These are phyloP conservation scores for Pterocarpus santalinus DNA, from an alignment of 306 rosid species.

Conservation along the genomic window DNA sequence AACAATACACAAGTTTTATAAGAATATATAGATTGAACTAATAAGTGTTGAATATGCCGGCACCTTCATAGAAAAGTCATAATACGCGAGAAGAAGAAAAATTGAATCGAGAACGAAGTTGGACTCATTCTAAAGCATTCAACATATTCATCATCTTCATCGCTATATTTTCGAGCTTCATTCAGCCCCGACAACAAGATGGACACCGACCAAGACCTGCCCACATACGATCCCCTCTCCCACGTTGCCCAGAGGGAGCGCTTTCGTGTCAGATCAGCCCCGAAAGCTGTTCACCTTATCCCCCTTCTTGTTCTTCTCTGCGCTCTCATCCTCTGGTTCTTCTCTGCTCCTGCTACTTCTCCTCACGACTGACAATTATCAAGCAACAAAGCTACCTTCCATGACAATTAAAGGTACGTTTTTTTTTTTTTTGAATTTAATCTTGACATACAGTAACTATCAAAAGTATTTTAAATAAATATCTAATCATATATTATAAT, in stretches of 20 bases:
- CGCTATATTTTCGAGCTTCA: not conserved
- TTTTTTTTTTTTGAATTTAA: too few relatives aligned
- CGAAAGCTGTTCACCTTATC: slow-evolving; percentile 75
- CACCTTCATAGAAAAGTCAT: not conserved
- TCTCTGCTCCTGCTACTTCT: slow-evolving; percentile 56
- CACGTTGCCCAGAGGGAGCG: slow-evolving; percentile 66
- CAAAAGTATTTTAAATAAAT: too few relatives aligned
- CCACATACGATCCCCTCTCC: slow-evolving; percentile 85
- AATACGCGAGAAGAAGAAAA: not conserved
- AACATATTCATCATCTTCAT: not conserved
- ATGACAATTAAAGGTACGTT: too few relatives aligned
- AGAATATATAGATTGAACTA: too few relatives aligned
- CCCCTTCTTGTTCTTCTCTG: slow-evolving; percentile 81
- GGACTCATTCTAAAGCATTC: slow-evolving; percentile 1
- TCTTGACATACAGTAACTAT: too few relatives aligned
- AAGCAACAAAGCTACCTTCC: too few relatives aligned
- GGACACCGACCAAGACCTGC: slow-evolving; percentile 55
- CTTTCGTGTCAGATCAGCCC: slow-evolving; percentile 69
- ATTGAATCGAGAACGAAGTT: not conserved
- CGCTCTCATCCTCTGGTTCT: slow-evolving; percentile 91
- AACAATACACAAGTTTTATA: not conserved
- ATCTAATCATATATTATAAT: too few relatives aligned
- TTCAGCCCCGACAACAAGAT: slow-evolving; percentile 7
- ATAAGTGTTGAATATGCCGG: not conserved
- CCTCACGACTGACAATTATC: not conserved